These are phyloP conservation scores for Hymenoscyphus fructigenus DNA, from an alignment of 2,329 filamentous ascomycete species.

Conservation along the genomic window DNA sequence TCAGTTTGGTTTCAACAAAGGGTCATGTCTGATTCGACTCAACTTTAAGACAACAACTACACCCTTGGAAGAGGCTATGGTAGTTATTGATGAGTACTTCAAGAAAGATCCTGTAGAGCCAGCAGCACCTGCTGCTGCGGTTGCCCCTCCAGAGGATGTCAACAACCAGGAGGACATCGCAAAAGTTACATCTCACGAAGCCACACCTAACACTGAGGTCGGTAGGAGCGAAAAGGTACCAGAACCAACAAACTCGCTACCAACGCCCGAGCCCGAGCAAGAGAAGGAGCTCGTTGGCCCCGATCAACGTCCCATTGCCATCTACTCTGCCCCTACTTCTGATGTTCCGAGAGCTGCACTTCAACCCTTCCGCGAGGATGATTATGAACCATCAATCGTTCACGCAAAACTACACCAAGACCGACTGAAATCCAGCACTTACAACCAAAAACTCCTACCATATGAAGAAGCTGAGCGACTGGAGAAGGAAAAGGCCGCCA, in stretches of 20 bases:
- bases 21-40: slow-evolving; percentile 75
- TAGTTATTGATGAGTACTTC: slow-evolving; percentile 76
- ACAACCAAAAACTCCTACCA: slow-evolving; percentile 76
- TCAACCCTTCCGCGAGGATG: slow-evolving; percentile 64
- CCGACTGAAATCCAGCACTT: slow-evolving; percentile 57
- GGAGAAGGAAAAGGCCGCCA: slow-evolving; percentile 63
- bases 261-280: slow-evolving; percentile 3
- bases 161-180: background rate
- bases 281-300: slow-evolving; percentile 30
- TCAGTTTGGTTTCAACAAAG: slow-evolving; percentile 83
- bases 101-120: slow-evolving; percentile 34
- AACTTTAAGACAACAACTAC: slow-evolving; percentile 73
- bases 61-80: slow-evolving; percentile 83
- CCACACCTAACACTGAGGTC: background rate
- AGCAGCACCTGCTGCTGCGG: background rate
- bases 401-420: slow-evolving; percentile 76
- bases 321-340: slow-evolving; percentile 78
- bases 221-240: background rate
- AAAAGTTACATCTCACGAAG: background rate
- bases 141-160: background rate
- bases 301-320: slow-evolving; percentile 54
- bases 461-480: slow-evolving; percentile 78
- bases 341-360: slow-evolving; percentile 74
- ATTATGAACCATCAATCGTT: slow-evolving; percentile 73
- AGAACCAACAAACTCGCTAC: background rate